phyloP scores from a whole-genome alignment of 2,329 filamentous ascomycete genomes.

The Eutypella sp. region DNA sequence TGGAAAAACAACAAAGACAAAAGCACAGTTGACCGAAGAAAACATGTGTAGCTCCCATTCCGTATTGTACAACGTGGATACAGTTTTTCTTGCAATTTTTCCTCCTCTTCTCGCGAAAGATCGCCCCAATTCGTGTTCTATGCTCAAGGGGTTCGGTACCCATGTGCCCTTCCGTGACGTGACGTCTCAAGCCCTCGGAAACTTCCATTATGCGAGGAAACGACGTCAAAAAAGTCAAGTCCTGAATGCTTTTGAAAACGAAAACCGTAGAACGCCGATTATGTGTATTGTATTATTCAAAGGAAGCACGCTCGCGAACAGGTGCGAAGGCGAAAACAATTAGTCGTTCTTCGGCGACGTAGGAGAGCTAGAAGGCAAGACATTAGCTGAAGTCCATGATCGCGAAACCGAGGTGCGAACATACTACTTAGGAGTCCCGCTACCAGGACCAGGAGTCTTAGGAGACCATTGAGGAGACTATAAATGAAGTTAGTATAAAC shows the following conservation, averaged over 20 bases:
- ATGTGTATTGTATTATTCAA: conserved; percentile 27
- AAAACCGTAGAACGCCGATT: conserved; percentile 16
- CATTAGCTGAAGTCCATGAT: background rate
- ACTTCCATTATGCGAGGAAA: conserved; percentile 4
- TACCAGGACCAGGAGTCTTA: conserved; percentile 36
- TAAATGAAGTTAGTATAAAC: conserved; percentile 20
- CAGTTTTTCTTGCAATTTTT: background rate
- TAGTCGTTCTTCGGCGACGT: conserved; percentile 28
- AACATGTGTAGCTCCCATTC: background rate
- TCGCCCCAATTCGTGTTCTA: too few relatives aligned
- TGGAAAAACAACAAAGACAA: background rate
- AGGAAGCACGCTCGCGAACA: conserved; percentile 4
- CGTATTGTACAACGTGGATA: background rate
- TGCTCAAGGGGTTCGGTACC: too few relatives aligned
- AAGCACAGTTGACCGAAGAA: background rate
- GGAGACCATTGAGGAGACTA: conserved; percentile 44
- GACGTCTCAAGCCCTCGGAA: conserved; percentile 8
- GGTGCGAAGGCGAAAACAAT: conserved; percentile 2
- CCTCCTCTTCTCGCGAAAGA: too few relatives aligned
- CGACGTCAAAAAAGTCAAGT: conserved; percentile 6
- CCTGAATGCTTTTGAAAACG: conserved; percentile 15
- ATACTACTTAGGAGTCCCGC: conserved; percentile 37
- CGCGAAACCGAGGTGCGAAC: conserved; percentile 13
- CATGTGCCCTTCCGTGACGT: too few relatives aligned
- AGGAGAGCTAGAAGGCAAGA: conserved; percentile 22